These are phyloP conservation scores for Hypocrella siamensis DNA, from an alignment of 2,329 filamentous ascomycete species.

Conservation along the genomic window DNA sequence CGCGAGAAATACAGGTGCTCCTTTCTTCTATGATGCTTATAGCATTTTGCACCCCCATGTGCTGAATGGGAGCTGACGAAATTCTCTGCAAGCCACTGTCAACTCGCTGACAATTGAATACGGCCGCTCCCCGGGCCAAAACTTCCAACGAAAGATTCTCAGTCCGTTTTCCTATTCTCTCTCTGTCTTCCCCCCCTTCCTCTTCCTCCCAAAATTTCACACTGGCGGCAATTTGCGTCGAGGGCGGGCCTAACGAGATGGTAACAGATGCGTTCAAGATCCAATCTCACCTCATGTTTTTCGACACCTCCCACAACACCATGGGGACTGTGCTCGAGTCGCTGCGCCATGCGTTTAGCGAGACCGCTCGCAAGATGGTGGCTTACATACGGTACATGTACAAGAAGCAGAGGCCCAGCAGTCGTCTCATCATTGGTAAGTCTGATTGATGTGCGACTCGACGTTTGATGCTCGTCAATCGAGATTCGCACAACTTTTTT, in stretches of 20 bases:
- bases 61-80: background rate
- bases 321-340: slow-evolving; percentile 54
- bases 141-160: slow-evolving; percentile 67
- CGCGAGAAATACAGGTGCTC: slow-evolving; percentile 9
- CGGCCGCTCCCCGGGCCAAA: slow-evolving; percentile 54
- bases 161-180: slow-evolving; percentile 25
- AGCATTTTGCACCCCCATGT: background rate
- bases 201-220: background rate
- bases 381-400: slow-evolving; percentile 46
- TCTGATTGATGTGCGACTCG: too few relatives aligned
- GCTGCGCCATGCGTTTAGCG: slow-evolving; percentile 56
- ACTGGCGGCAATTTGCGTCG: too few relatives aligned
- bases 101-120: slow-evolving; percentile 70
- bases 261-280: slow-evolving; percentile 55
- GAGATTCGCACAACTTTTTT: slow-evolving; percentile 3
- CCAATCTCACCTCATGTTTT: slow-evolving; percentile 71
- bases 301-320: slow-evolving; percentile 67
- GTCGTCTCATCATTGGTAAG: slow-evolving; percentile 48
- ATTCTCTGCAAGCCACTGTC: slow-evolving; percentile 24
- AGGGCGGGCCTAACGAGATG: background rate
- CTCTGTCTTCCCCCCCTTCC: background rate
- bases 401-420: slow-evolving; percentile 35
- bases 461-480: too few relatives aligned
- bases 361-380: slow-evolving; percentile 64
- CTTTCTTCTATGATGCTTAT: background rate